Percentiles rank a stretch among this genome's conserved stretches.
These are phyloP conservation scores for Anthoceros angustus DNA, from an alignment of 225 moss, liverwort and hornwort genomes.

Conservation along the genomic window DNA sequence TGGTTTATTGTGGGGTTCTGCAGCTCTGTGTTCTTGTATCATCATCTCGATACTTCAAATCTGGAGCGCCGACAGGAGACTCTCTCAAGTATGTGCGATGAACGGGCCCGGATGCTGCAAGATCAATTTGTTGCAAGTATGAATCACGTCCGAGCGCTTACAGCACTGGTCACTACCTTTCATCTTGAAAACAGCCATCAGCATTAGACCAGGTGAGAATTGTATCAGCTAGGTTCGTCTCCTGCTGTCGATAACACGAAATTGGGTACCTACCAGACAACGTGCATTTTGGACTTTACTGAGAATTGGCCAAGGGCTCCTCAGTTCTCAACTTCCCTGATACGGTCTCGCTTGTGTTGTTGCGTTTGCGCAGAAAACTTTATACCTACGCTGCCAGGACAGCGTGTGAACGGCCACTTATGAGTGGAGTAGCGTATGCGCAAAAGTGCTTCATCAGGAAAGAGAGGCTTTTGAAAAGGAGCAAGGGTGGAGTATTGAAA, in stretches of 20 bases:
- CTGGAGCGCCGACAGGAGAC: conserved; percentile 30
- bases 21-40: too few species aligned
- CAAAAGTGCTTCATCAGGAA: conserved; percentile 44
- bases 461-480: conserved; percentile 35
- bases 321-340: too few species aligned
- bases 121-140: conserved; percentile 49
- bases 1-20: too few species aligned
- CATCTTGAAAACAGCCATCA: conserved; percentile 51
- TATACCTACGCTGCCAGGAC: conserved; percentile 41
- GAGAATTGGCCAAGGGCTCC: too few species aligned
- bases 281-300: too few species aligned
- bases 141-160: conserved; percentile 56
- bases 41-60: conserved; percentile 28
- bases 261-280: too few species aligned
- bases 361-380: conserved; percentile 27
- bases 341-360: background rate
- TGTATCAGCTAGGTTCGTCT: too few species aligned
- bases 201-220: conserved; percentile 41
- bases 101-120: conserved; percentile 56
- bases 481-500: conserved; percentile 45
- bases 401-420: conserved; percentile 50
- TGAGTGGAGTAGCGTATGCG: conserved; percentile 58
- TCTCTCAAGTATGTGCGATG: conserved; percentile 49
- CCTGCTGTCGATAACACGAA: too few species aligned
- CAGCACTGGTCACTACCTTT: conserved; percentile 53